Evolutionary conservation across 345 rosid species (phyloP).

Genomic region (Mangifera indica): DNA sequence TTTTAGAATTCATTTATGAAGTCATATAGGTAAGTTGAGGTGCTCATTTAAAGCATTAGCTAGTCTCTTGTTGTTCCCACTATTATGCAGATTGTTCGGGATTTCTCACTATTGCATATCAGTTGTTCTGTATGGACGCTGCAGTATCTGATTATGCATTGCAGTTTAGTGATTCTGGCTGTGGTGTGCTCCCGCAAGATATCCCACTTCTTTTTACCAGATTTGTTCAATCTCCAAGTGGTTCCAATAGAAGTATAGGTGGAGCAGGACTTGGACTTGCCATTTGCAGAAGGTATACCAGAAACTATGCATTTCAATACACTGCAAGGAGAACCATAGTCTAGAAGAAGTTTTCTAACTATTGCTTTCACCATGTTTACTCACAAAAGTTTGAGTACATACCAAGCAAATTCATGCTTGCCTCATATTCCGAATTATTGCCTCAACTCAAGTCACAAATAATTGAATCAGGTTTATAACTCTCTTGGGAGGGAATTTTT

Average conservation of each 20-base stretch:
- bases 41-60: background rate
- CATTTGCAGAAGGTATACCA: constrained; percentile 74
- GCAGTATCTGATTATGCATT: constrained; percentile 16
- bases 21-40: background rate
- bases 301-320: constrained; percentile 8
- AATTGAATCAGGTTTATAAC: constrained; percentile 61
- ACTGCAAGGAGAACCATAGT: background rate
- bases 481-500: constrained; percentile 89
- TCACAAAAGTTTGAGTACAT: too few relatives aligned
- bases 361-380: too few relatives aligned
- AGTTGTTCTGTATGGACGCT: constrained; percentile 13
- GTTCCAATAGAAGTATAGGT: constrained; percentile 40
- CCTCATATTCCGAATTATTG: background rate
- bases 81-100: too few relatives aligned
- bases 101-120: background rate
- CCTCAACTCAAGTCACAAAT: background rate
- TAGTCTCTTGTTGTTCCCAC: background rate
- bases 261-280: constrained; percentile 94
- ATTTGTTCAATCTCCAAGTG: constrained; percentile 57
- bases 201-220: constrained; percentile 62
- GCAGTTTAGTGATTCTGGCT: constrained; percentile 89
- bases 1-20: too few relatives aligned
- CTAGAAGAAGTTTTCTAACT: too few relatives aligned
- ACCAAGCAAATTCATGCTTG: background rate
- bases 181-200: constrained; percentile 78